These are phyloP conservation scores for Paxillus involutus DNA, from an alignment of 768 basidiomycete genomes.

Conservation along the genomic window DNA sequence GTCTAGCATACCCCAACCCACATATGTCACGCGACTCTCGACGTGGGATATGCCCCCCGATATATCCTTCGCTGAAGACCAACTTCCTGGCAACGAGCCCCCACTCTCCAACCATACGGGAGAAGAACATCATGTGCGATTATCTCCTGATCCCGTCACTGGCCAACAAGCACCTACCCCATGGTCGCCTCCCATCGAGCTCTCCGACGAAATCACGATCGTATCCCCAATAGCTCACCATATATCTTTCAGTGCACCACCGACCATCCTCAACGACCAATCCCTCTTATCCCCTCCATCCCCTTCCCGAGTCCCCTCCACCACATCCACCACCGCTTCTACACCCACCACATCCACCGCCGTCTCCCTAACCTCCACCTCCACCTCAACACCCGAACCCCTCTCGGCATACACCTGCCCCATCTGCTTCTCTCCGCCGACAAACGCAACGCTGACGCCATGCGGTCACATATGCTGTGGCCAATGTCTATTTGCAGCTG, in stretches of 20 bases:
- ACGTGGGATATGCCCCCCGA: conserved; percentile 21
- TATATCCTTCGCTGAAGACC: not conserved
- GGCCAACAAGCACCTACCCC: not conserved
- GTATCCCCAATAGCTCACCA: not conserved
- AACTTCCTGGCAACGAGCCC: not conserved
- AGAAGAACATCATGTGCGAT: not conserved
- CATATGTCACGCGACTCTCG: conserved; percentile 11
- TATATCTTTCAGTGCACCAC: not conserved
- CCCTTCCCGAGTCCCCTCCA: not conserved
- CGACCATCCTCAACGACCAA: not conserved
- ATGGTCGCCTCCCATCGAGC: conserved; percentile 1
- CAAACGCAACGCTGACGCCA: conserved; percentile 73
- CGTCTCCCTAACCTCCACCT: not conserved
- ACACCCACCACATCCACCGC: not conserved
- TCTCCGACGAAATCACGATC: conserved; percentile 1
- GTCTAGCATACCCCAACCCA: not conserved
- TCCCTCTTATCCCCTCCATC: not conserved
- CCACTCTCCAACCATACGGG: not conserved
- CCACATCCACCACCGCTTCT: not conserved
- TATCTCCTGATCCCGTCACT: not conserved
- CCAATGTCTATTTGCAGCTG: conserved; percentile 69
- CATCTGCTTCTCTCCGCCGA: conserved; percentile 75
- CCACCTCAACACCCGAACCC: conserved; percentile 18
- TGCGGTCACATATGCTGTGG: conserved; percentile 84
- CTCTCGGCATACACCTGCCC: conserved; percentile 74